Conservation (phyloP, 2,329 filamentous ascomycete genomes). For the Plectosphaerella cucumerina region DNA sequence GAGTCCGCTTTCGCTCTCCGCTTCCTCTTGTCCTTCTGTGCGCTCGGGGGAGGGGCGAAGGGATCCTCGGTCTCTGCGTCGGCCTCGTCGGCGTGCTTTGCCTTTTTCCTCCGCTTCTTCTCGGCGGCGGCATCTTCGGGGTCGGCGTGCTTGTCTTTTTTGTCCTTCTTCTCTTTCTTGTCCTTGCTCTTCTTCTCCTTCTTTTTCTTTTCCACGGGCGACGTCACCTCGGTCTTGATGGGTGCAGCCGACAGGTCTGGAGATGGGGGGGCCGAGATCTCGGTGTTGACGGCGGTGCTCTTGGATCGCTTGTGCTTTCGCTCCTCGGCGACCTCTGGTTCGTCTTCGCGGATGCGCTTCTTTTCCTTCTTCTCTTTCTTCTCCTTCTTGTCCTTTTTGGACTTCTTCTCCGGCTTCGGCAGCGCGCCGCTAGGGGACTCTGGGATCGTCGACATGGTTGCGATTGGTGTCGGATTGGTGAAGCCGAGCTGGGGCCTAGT, state of each 20-base stretch:
- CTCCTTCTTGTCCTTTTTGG: conserved; percentile 27
- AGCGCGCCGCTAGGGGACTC: conserved; percentile 22
- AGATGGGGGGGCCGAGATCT: conserved; percentile 1
- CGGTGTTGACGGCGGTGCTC: conserved; percentile 23
- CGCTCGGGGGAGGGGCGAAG: neutral
- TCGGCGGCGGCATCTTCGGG: neutral
- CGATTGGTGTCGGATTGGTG: neutral
- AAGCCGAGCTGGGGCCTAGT: neutral
- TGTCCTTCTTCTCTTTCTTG: conserved; percentile 20
- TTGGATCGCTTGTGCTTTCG: conserved; percentile 48
- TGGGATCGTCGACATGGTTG: conserved; percentile 27
- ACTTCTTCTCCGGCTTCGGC: conserved; percentile 33
- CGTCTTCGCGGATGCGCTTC: conserved; percentile 42
- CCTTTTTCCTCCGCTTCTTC: conserved; percentile 27
- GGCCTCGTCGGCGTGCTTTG: conserved; percentile 18
- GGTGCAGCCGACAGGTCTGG: conserved; percentile 12
- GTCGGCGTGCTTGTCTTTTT: conserved; percentile 3
- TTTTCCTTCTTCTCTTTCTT: conserved; percentile 30
- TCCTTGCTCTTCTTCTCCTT: conserved; percentile 28
- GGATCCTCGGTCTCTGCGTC: conserved; percentile 8
- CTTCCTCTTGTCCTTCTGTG: conserved; percentile 24
- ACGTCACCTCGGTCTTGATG: conserved; percentile 17
- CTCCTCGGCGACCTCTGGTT: conserved; percentile 31
- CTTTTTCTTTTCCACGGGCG: conserved; percentile 26
- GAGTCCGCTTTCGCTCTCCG: conserved; percentile 20